Base-by-base conservation (phyloP, 2,329 filamentous ascomycete genomes). In the Trichoderma atroviride region DNA sequence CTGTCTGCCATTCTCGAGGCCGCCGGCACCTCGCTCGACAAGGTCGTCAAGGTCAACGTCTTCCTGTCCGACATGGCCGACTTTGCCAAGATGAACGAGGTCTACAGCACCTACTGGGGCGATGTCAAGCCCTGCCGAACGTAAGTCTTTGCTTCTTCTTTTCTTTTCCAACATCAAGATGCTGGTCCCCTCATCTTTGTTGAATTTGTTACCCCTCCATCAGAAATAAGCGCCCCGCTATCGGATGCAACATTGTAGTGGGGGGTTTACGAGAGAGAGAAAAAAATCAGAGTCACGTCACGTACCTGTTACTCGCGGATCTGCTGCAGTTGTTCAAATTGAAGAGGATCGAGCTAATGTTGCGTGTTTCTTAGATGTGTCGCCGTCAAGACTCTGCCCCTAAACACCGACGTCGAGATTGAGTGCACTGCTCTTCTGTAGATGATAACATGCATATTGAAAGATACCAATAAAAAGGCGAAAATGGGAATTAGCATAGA, bases 1-100 rank as follows among this genome's bases (percentile, higher is more conserved):
- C 85, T 94, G 74, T 82, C 85, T 68, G 89, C 89, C 37, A 89
- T 94, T 71, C 84, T 94, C 43, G 86, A 88, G 70, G 91, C 88
- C 61, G 90, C 91, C 5, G 90, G 90, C 22, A 89, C 87, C 47
- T 84, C 82, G 68, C 82, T 94, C 56, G 81, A 84, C 56, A 88
- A 88, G 76, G 88, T 92, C 27, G 88, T 93, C 76, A 92, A 92
- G 83, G 88, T 91, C 71, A 88, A 87, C 74, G 89, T 93, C 74
- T 93, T 93, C 83, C 83, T 93, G 64, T 85, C 88, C 69, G 85
- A 89, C 76, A 93, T 93, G 90, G 87, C 86, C 72, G 85, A 93
- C 79, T 93, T 93, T 76, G 86, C 84, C 43, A 88, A 90, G 78
- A 92, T 93, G 89, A 94, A 93, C 80, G 85, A 86, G 74, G 86